Base-by-base conservation (phyloP, 192 early-diverging fungal genomes). In the Umbelopsis sp. region DNA sequence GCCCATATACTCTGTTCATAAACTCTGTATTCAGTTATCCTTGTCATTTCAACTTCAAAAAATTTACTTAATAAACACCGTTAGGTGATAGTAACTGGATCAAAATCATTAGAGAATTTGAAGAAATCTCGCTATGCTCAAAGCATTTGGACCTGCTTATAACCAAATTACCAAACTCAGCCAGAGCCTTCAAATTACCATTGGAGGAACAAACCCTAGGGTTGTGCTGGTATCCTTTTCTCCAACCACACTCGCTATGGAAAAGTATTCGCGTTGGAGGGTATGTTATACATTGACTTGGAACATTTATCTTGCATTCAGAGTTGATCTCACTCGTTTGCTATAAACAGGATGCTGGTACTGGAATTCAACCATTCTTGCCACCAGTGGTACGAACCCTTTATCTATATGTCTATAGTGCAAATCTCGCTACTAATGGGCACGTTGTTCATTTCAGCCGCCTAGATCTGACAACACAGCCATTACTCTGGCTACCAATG, bases 331-430 rank as follows among this genome's bases (percentile, higher is more conserved):
- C 10, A 35, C 11, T 46, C 47, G 68, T 44, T 20, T 41, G 9
- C 33, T 23, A 47, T 10, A 47, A 37, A 44, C 44, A 88, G 85
- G 90, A 93, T 71, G 73, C 87, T 50, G 91, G 93, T 41, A 95
- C 93, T 6, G 94, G 94, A n/a, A 93, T 95, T 50, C 94, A 95
- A 70, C 94, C 94, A 9, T 95, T 95, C 78, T 75, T 94, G 50
- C 90, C 90, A 71, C 91, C 89, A 4, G 81, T 91, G 70, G 89
- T 89, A 90, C 16, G 55, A 13, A 27, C 18, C 12, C 51, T 22
- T 22, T 22, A 5, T 52, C 25, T 49, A 49, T 49, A 4, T 16
- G 5, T 49, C 18, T 21, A 10, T 16, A 71, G 55, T 41, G 4
- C 7, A 44, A 15, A 20, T 71, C 13, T 18, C 20, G 13, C 27